Base-by-base conservation (phyloP, 805 yeast genomes). In the Nakazawaea populi region DNA sequence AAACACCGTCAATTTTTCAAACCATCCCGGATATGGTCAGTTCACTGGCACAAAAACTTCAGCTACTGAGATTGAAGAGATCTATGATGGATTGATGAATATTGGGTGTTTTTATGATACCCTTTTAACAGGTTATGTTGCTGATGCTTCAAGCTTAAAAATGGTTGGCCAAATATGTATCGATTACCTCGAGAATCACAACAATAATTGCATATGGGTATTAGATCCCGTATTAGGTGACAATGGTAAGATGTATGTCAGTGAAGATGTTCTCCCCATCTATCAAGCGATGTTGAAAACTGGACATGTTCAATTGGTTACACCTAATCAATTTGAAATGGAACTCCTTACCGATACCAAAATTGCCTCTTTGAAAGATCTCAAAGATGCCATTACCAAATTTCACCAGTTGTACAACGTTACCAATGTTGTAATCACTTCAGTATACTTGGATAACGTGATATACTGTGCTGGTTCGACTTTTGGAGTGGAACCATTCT, bases 151-250 rank as follows among this genome's bases (percentile, higher is more conserved):
- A 74, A 35, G 79, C 80, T 4, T 69, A 89, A 46, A 60, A 67
- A 73, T 74, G 0, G 74, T 88, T 0, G 74, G 74, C 39, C 61
- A 71, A 11, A 62, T 82, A 2, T 70, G 75, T 35, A 56, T 53
- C 11, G 53, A 48, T 53, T 64, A 69, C 46, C 68, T 68, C 45
- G 60, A 57, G 42, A 47, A 48, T 44, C 60, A 58, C 47, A 55
- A 61, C 46, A 39, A 57, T 36, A 44, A 52, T 1, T 69, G 77
- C 0, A 66, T 77, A 14, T 82, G 92, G 83, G 74, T 91, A 4
- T 63, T 92, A 46, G 98, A 92, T 64, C 98, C 98, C 1, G 94
- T 92, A 1, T 68, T 92, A 63, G 98, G 98, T 10, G 98, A 92
- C 62, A 85, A 89, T 58, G 97, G 96, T 1, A 75, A 72, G 52